Evolutionary conservation across 495 filamentous ascomycete genomes (phyloP).

Genomic region (Evernia prunastri): DNA sequence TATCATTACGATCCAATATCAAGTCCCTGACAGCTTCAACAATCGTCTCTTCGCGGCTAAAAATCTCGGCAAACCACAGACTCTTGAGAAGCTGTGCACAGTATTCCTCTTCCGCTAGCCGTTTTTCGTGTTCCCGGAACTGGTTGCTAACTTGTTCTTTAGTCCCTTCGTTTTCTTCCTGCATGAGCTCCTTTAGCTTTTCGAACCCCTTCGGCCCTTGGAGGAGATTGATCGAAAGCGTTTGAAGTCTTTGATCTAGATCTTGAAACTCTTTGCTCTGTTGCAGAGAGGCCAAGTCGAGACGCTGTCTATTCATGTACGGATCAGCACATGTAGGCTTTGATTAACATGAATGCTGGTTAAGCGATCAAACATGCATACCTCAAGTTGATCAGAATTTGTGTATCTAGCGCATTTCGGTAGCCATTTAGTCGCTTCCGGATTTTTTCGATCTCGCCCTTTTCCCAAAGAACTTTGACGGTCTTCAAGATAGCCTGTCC

Average conservation of each 20-base stretch:
- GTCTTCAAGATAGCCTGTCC: background rate
- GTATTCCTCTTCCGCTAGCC: background rate
- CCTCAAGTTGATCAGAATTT: constrained; percentile 12
- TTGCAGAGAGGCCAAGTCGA: background rate
- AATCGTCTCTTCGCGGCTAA: constrained; percentile 13
- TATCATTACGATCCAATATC: too few relatives aligned
- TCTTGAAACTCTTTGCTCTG: constrained; percentile 2
- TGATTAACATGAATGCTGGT: background rate
- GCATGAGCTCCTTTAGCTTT: background rate
- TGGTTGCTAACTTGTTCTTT: constrained; percentile 1
- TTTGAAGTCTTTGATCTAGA: background rate
- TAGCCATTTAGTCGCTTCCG: constrained; percentile 12
- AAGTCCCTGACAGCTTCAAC: too few relatives aligned
- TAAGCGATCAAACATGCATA: background rate
- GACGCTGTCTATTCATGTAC: background rate
- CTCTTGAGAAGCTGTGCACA: constrained; percentile 6
- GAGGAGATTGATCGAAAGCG: background rate
- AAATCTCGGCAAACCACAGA: constrained; percentile 14
- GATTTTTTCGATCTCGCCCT: background rate
- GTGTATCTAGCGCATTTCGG: constrained; percentile 9
- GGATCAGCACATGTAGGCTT: background rate
- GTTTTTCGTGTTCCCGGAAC: background rate
- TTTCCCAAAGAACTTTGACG: constrained; percentile 1
- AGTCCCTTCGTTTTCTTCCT: background rate
- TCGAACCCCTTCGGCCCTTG: background rate